Evolutionary conservation across 768 basidiomycete species (phyloP).

Genomic region (Lentinula raphanica): DNA sequence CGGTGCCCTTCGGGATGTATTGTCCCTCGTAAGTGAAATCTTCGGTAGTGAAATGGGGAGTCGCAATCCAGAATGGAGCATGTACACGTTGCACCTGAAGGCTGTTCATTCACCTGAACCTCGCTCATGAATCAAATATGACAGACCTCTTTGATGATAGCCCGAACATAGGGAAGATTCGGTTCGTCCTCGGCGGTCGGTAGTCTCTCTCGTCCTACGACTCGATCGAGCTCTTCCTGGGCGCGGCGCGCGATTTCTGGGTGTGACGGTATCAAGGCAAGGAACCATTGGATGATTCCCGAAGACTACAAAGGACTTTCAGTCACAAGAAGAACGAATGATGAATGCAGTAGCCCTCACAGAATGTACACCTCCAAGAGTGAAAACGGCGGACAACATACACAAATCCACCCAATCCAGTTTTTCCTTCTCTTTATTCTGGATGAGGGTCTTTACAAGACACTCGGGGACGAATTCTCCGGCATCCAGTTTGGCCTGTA

Average conservation of each 20-base stretch:
- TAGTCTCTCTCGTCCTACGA: slow-evolving; percentile 25
- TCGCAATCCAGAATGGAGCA: slow-evolving; percentile 21
- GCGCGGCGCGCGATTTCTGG: slow-evolving; percentile 26
- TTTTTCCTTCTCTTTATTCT: slow-evolving; percentile 21
- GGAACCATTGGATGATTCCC: slow-evolving; percentile 29
- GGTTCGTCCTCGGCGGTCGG: slow-evolving; percentile 20
- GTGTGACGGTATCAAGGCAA: slow-evolving; percentile 23
- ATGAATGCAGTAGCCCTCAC: slow-evolving; percentile 9
- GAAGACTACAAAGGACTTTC: slow-evolving; percentile 20
- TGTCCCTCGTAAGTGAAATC: slow-evolving; percentile 28
- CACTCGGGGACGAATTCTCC: slow-evolving; percentile 30
- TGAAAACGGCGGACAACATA: slow-evolving; percentile 28
- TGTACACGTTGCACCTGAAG: slow-evolving; percentile 17
- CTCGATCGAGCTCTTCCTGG: slow-evolving; percentile 29
- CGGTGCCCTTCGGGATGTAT: slow-evolving; percentile 24
- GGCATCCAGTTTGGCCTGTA: slow-evolving; percentile 22
- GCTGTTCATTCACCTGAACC: neutral
- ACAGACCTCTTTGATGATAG: slow-evolving; percentile 22
- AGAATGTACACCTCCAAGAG: slow-evolving; percentile 30
- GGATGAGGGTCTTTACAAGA: slow-evolving; percentile 26
- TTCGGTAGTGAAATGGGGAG: slow-evolving; percentile 21
- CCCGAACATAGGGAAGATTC: slow-evolving; percentile 22
- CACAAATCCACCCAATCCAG: slow-evolving; percentile 27
- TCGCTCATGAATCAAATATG: neutral
- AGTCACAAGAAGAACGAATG: neutral